phyloP scores from a whole-genome alignment of 1,139 yeast species.

The Blastobotrys indianensis region DNA sequence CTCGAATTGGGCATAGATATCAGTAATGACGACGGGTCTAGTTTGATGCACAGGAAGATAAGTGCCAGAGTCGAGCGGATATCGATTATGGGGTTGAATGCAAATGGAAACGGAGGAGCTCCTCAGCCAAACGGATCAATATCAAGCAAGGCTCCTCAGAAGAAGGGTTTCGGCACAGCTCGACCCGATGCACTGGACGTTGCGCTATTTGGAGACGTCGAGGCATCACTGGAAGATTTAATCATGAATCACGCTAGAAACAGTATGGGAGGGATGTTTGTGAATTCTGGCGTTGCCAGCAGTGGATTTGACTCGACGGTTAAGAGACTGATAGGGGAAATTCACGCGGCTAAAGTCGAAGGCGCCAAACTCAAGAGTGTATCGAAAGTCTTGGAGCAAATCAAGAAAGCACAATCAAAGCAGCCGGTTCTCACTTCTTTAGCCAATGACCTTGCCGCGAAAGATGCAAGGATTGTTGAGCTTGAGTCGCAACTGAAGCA shows the following conservation, averaged over 20 bases:
- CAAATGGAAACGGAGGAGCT: conserved; percentile 4
- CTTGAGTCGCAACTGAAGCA: conserved; percentile 16
- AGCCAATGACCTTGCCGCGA: conserved; percentile 21
- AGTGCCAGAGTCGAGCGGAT: conserved; percentile 74
- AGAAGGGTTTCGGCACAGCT: not conserved
- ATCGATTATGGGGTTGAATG: conserved; percentile 46
- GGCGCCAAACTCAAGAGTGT: conserved; percentile 41
- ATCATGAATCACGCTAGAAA: conserved; percentile 52
- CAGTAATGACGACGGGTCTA: conserved; percentile 50
- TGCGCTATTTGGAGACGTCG: conserved; percentile 74
- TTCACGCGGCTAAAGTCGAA: conserved; percentile 43
- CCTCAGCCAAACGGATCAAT: conserved; percentile 5
- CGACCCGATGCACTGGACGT: conserved; percentile 48
- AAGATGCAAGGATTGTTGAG: conserved; percentile 23
- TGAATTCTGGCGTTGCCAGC: conserved; percentile 54
- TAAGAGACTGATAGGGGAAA: conserved; percentile 42
- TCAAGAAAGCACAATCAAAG: conserved; percentile 22
- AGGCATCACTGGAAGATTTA: conserved; percentile 55
- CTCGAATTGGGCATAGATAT: conserved; percentile 90
- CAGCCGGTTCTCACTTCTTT: conserved; percentile 16
- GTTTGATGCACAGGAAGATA: conserved; percentile 72
- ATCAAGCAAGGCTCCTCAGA: not conserved
- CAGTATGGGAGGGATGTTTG: conserved; percentile 56
- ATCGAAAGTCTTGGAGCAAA: conserved; percentile 35
- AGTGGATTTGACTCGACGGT: conserved; percentile 48